Evolutionary conservation across 768 basidiomycete species (phyloP).

Genomic region (Pulveroboletus frians): DNA sequence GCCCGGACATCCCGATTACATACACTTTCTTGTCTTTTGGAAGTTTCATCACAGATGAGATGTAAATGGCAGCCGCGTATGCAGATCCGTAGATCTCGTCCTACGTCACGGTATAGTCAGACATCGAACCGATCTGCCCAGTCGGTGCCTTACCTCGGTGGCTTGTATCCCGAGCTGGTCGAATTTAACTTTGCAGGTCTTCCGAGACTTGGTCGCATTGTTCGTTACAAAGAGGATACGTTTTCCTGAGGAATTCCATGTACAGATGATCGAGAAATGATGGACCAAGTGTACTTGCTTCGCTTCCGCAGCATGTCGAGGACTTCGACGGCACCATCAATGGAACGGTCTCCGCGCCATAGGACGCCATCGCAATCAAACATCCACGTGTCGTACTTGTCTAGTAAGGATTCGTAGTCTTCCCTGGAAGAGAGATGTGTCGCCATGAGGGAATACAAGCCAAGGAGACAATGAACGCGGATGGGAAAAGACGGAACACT

Average conservation of each 20-base stretch:
- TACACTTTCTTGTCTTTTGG: conserved; percentile 92
- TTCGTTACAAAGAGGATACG: conserved; percentile 91
- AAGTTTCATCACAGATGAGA: conserved; percentile 84
- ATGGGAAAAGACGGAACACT: conserved; percentile 11
- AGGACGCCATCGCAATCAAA: conserved; percentile 96
- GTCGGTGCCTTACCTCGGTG: conserved; percentile 58
- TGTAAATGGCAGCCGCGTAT: conserved; percentile 76
- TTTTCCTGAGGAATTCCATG: conserved; percentile 49
- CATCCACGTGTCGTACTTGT: conserved; percentile 87
- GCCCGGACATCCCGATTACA: conserved; percentile 85
- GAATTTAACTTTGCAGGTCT: conserved; percentile 85
- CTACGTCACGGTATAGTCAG: conserved; percentile 37
- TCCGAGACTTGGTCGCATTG: conserved; percentile 92
- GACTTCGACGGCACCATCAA: conserved; percentile 76
- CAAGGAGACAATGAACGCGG: conserved; percentile 9
- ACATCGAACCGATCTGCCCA: not conserved
- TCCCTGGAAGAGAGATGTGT: conserved; percentile 29
- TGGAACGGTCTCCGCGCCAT: conserved; percentile 78
- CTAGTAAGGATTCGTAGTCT: conserved; percentile 47
- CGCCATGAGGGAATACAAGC: conserved; percentile 21
- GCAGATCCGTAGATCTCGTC: conserved; percentile 97
- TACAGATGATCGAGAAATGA: conserved; percentile 1
- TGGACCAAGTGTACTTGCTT: conserved; percentile 45
- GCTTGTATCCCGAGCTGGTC: conserved; percentile 84
- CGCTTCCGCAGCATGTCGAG: conserved; percentile 63